Evolutionary conservation across 352 stramenopile genomes (phyloP).

Genomic region (Phytophthora capsici): DNA sequence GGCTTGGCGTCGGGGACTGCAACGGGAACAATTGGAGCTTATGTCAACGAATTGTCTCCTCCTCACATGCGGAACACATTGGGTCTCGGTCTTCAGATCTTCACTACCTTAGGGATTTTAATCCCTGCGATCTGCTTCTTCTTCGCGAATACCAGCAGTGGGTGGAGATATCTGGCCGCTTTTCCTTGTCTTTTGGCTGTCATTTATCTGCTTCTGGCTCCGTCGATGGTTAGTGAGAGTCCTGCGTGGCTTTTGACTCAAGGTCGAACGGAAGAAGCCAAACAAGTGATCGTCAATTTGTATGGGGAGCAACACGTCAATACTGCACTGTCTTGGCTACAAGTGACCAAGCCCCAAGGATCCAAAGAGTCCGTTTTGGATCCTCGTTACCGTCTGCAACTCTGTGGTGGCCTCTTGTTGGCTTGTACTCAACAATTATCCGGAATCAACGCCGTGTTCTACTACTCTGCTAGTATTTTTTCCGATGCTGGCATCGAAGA

Average conservation of each 20-base stretch:
- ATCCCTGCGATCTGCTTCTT: slow-evolving; percentile 34
- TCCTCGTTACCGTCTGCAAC: slow-evolving; percentile 21
- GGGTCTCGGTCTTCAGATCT: slow-evolving; percentile 49
- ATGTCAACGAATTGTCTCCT: slow-evolving; percentile 49
- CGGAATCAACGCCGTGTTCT: slow-evolving; percentile 29
- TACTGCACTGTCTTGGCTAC: slow-evolving; percentile 34
- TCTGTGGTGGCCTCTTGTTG: slow-evolving; percentile 12
- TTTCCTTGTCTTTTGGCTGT: slow-evolving; percentile 46
- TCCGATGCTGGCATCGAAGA: slow-evolving; percentile 21
- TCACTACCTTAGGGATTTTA: slow-evolving; percentile 50
- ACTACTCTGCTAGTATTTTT: slow-evolving; percentile 27
- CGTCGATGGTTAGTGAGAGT: slow-evolving; percentile 38
- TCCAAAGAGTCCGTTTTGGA: slow-evolving; percentile 16
- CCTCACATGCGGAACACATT: slow-evolving; percentile 43
- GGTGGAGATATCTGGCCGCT: slow-evolving; percentile 42
- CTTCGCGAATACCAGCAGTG: slow-evolving; percentile 41
- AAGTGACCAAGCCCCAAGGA: slow-evolving; percentile 16
- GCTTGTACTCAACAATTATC: slow-evolving; percentile 22
- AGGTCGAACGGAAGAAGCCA: slow-evolving; percentile 24
- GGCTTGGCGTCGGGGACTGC: slow-evolving; percentile 36
- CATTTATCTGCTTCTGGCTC: slow-evolving; percentile 44
- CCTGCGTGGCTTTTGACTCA: slow-evolving; percentile 46
- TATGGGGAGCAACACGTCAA: slow-evolving; percentile 39
- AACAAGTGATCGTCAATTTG: slow-evolving; percentile 31
- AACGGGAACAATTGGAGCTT: slow-evolving; percentile 17